A percentile compares a stretch with the other conserved stretches of the same genome.
phyloP scores from a whole-genome alignment of 139 green algal genomes.

The Auxenochlorella pyrenoidosa region DNA sequence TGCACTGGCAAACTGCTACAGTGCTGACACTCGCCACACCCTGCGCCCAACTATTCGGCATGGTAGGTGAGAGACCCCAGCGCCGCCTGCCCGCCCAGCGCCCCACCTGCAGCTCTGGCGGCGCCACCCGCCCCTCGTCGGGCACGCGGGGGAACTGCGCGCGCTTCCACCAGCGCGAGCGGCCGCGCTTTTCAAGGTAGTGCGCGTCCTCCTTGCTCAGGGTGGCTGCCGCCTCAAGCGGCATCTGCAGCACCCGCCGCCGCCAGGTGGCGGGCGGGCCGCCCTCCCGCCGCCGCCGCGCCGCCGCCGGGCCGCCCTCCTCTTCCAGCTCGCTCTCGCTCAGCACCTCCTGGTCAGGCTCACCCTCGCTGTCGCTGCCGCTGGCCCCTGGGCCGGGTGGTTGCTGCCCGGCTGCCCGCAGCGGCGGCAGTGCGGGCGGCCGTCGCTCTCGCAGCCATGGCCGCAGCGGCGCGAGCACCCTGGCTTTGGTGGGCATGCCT shows the following conservation, averaged over 20 bases:
- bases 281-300: background rate
- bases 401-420: background rate
- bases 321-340: slow-evolving; percentile 32
- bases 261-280: background rate
- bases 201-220: slow-evolving; percentile 53
- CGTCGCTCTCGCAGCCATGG: slow-evolving; percentile 12
- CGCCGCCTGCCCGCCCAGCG: background rate
- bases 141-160: slow-evolving; percentile 37
- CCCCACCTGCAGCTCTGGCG: slow-evolving; percentile 54
- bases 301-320: background rate
- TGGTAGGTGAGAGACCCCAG: too few species aligned
- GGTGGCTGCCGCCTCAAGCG: slow-evolving; percentile 52
- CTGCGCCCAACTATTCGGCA: background rate
- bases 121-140: background rate
- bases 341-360: background rate
- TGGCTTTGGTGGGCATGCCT: background rate
- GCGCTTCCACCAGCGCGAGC: slow-evolving; percentile 60
- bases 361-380: slow-evolving; percentile 19
- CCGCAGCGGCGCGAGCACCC: background rate
- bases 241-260: slow-evolving; percentile 51
- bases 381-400: background rate
- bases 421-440: background rate
- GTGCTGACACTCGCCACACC: background rate
- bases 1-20: too few species aligned
- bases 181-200: slow-evolving; percentile 61